Evolutionary conservation across 495 filamentous ascomycete species (phyloP).

Genomic region (Lentithecium fluviatile): DNA sequence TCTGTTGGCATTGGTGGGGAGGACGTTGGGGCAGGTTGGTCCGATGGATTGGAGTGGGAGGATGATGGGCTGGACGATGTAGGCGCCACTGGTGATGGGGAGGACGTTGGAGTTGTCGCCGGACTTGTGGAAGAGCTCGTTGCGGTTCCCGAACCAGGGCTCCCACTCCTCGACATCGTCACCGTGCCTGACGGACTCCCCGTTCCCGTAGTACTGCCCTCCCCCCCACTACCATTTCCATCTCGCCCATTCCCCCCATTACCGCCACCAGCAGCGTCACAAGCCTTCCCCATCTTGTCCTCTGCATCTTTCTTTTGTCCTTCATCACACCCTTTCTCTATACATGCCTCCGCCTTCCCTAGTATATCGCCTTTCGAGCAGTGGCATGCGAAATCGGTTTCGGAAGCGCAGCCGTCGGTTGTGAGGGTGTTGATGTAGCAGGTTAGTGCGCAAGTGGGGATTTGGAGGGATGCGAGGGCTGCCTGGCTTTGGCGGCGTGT

Average conservation of each 20-base stretch:
- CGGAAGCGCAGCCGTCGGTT: conserved; percentile 12
- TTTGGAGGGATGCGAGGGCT: neutral
- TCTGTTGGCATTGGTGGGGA: conserved; percentile 6
- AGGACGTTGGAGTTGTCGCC: neutral
- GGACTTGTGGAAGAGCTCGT: conserved; percentile 1
- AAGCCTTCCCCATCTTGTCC: neutral
- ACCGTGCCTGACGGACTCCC: no score
- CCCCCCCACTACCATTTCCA: neutral
- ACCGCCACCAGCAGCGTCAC: neutral
- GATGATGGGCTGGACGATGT: neutral
- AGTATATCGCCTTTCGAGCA: conserved; percentile 11
- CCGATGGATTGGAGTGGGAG: neutral
- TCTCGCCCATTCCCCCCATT: conserved; percentile 1
- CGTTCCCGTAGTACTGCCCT: neutral
- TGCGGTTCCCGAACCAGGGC: neutral
- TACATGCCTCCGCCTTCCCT: neutral
- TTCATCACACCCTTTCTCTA: conserved; percentile 2
- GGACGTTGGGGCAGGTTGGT: neutral
- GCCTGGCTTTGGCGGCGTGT: conserved; percentile 1
- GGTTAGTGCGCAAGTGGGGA: conserved; percentile 14
- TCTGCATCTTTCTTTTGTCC: neutral
- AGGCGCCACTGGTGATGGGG: neutral
- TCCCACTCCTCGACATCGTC: neutral
- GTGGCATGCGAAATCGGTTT: conserved; percentile 24
- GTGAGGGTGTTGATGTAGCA: conserved; percentile 20